Evolutionary conservation across 495 filamentous ascomycete genomes (phyloP).

Genomic region (Neurospora sp.): DNA sequence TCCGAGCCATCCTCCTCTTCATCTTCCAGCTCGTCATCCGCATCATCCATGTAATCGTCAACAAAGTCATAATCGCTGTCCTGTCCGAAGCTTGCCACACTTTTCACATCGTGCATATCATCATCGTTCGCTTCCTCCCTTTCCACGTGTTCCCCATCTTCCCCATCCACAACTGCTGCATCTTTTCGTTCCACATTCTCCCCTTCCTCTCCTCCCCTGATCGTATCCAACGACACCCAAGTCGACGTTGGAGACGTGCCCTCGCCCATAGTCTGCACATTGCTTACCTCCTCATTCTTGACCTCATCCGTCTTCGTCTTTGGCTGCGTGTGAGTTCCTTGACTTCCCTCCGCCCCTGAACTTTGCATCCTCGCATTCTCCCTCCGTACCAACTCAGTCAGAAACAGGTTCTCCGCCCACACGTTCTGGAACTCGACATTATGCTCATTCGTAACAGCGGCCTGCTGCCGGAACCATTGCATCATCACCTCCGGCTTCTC

Average conservation of each 20-base stretch:
- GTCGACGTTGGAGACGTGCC: not conserved
- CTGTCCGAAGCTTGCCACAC: not conserved
- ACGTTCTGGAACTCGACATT: constrained; percentile 24
- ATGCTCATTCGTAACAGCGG: constrained; percentile 23
- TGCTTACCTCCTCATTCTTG: not conserved
- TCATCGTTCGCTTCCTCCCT: not conserved
- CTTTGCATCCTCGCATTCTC: not conserved
- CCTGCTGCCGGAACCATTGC: constrained; percentile 18
- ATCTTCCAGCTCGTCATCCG: constrained; percentile 30
- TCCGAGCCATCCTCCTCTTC: constrained; percentile 13
- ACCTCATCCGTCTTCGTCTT: not conserved
- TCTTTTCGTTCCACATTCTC: not conserved
- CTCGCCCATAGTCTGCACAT: not conserved
- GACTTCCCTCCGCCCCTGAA: not conserved
- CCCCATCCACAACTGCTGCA: not conserved
- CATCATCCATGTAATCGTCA: constrained; percentile 20
- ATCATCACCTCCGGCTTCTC: constrained; percentile 23
- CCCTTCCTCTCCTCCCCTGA: not conserved
- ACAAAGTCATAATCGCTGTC: not conserved
- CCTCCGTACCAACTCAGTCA: not conserved
- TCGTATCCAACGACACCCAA: not conserved
- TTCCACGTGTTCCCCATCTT: not conserved
- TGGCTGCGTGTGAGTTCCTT: not conserved
- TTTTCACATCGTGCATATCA: not conserved
- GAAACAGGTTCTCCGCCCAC: not conserved